Conservation (phyloP, 306 rosid species). For the Dryas alaskensis region DNA sequence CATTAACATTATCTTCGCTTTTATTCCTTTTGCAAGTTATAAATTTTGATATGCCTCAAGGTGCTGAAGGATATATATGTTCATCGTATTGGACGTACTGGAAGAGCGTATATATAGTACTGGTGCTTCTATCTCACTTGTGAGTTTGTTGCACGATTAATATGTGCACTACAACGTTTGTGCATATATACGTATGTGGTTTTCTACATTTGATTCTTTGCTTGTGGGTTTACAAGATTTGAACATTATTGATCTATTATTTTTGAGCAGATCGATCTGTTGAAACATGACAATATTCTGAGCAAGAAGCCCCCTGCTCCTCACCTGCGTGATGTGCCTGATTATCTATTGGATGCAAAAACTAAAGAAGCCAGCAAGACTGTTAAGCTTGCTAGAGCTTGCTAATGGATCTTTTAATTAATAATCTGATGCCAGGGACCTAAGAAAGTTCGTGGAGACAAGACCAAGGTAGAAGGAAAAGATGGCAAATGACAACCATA, state of each 20-base stretch:
- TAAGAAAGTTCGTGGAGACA: conserved; percentile 12
- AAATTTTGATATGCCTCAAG: conserved; percentile 85
- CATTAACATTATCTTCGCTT: conserved; percentile 5
- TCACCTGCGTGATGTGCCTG: conserved; percentile 81
- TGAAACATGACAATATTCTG: conserved; percentile 87
- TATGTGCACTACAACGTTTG: neutral
- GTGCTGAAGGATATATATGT: conserved; percentile 56
- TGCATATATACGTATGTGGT: neutral
- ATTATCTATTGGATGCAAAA: conserved; percentile 66
- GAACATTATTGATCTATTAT: neutral
- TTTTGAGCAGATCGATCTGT: conserved; percentile 55
- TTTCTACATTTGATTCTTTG: neutral
- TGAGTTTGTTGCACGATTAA: conserved; percentile 40
- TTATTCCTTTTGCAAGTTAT: conserved; percentile 55
- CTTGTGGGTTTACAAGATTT: neutral
- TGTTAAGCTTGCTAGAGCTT: conserved; percentile 68
- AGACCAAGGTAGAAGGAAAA: conserved; percentile 35
- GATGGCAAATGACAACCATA: conserved; percentile 31
- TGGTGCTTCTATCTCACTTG: conserved; percentile 85
- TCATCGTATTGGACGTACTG: conserved; percentile 95
- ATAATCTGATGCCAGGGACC: no score
- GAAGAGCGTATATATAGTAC: conserved; percentile 73
- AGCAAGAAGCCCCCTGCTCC: conserved; percentile 89
- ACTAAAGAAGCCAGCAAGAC: conserved; percentile 80
- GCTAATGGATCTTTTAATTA: no score